Base-by-base conservation (phyloP, 495 filamentous ascomycete species). In the Xylaria cubensis region DNA sequence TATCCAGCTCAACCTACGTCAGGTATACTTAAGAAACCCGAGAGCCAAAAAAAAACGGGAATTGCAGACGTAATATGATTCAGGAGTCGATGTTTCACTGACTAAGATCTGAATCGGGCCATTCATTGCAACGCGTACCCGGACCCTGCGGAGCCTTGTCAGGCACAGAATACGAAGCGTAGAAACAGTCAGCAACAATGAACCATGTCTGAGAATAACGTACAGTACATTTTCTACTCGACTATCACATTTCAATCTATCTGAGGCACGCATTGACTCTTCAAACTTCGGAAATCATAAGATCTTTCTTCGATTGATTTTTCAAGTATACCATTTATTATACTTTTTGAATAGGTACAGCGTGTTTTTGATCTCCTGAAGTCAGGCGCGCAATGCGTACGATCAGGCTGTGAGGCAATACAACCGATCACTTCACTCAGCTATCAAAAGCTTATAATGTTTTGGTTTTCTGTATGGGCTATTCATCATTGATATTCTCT, bases 121-220 rank as follows among this genome's bases (percentile, higher is more conserved):
- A 29, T 29, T 29, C 26, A 29, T 29, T 29, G 26, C 26, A 29
- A 29, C 26, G 26, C 26, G 26, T 29, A 29, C 26, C 1, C 26
- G 26, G 26, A 29, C 26, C 26, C 26, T 29, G 26, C 26, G 26
- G 26, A 29, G 26, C 26, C 26, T 29, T 29, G 17, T 39, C 8
- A 29, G 39, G 39, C 39, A 44, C 39, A 9, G 58, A 39, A 34
- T 61, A 36, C 34, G 32, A 61, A 15, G 56, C 32, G 19, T 4
- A 19, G 58, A 34, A 39, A 61, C 58, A 61, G 58, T 61, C 58
- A 61, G 61, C 34, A 64, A 15, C 21, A 17, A 9, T 44, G 21
- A 42, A 41, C 39, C 39, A 41, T 41, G 61, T 46, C 36, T 64
- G 9, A 17, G 36, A 63, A 41, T 15, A 50, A 29, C 9, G 15